Conservation (phyloP, 495 filamentous ascomycete species). For the Amphirosellinia nigrospora region DNA sequence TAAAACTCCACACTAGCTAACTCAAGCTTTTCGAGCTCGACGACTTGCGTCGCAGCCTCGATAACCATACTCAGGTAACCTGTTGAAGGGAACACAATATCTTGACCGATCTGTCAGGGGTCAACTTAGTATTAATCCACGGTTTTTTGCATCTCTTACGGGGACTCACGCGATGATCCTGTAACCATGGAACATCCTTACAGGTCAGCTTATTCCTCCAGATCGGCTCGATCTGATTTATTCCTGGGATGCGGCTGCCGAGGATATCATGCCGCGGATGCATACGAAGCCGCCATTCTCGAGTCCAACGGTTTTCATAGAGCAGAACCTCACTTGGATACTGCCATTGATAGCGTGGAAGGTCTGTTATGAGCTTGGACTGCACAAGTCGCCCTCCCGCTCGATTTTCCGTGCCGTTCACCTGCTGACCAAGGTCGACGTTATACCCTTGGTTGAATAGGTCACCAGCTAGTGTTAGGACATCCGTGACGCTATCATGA, state of each 20-base stretch:
- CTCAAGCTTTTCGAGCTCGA: background rate
- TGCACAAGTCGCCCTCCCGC: constrained; percentile 28
- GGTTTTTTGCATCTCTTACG: too few species aligned
- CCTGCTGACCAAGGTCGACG: constrained; percentile 33
- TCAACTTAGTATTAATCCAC: too few species aligned
- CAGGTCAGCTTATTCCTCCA: constrained; percentile 53
- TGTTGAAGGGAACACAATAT: constrained; percentile 50
- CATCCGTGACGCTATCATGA: constrained; percentile 35
- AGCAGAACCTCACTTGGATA: constrained; percentile 42
- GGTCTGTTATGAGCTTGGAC: constrained; percentile 27
- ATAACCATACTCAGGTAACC: constrained; percentile 51
- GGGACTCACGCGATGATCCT: constrained; percentile 47
- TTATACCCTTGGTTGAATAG: constrained; percentile 43
- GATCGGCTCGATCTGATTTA: constrained; percentile 37
- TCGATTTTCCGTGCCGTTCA: constrained; percentile 27
- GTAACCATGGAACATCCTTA: constrained; percentile 48
- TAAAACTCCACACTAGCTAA: background rate
- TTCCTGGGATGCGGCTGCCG: constrained; percentile 36
- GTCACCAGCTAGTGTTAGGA: constrained; percentile 42
- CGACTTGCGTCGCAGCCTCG: constrained; percentile 43
- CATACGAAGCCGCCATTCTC: constrained; percentile 44
- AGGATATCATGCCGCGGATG: constrained; percentile 48
- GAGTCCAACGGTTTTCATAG: constrained; percentile 42
- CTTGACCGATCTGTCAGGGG: constrained; percentile 14
- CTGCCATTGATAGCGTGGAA: background rate